These are phyloP conservation scores for Tulasnella sp. DNA, from an alignment of 768 basidiomycete species.

Conservation along the genomic window DNA sequence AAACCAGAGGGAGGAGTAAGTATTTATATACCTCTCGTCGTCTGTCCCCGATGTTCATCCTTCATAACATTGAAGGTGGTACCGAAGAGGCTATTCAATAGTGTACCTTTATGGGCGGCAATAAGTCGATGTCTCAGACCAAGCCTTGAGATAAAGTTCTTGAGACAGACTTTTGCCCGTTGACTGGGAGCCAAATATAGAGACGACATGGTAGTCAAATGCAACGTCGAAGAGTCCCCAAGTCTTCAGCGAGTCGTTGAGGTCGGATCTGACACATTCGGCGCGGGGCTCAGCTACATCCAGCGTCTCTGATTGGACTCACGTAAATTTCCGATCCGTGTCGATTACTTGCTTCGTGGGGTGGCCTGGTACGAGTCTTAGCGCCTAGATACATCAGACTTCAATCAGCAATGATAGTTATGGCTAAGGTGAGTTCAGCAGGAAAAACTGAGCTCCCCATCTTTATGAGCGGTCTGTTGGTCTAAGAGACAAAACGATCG, in stretches of 20 bases:
- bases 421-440: too few relatives aligned
- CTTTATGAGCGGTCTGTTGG: too few relatives aligned
- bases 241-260: conserved; percentile 63
- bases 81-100: conserved; percentile 90
- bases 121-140: neutral
- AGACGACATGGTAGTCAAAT: conserved; percentile 91
- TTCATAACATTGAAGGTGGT: conserved; percentile 99
- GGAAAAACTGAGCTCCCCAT: too few relatives aligned
- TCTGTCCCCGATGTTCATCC: conserved; percentile 85
- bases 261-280: conserved; percentile 31
- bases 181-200: conserved; percentile 91
- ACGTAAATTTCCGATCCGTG: conserved; percentile 94
- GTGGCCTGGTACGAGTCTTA: neutral
- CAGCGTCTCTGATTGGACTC: conserved; percentile 29
- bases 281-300: neutral
- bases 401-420: too few relatives aligned
- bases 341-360: conserved; percentile 64
- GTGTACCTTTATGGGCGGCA: conserved; percentile 56
- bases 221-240: conserved; percentile 89
- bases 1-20: conserved; percentile 16
- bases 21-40: conserved; percentile 74
- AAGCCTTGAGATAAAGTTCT: neutral
- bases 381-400: too few relatives aligned
- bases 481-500: too few relatives aligned
- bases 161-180: conserved; percentile 77